Conservation (phyloP, 2,329 filamentous ascomycete species). For the Cylindrodendrum hubeiense region DNA sequence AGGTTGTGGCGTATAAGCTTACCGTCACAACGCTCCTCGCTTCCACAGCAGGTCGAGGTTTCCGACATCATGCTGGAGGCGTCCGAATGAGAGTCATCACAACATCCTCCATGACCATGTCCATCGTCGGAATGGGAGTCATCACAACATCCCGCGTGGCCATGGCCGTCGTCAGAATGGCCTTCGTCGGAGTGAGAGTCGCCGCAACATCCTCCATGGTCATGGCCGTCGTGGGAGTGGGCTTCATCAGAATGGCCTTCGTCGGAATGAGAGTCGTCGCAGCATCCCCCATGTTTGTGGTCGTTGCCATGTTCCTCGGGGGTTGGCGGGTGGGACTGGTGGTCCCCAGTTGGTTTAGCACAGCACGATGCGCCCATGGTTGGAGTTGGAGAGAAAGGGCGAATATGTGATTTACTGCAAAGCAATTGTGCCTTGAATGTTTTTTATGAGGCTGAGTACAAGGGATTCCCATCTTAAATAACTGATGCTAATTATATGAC, state of each 20-base stretch:
- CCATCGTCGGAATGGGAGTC: background rate
- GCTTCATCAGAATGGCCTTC: background rate
- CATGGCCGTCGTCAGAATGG: background rate
- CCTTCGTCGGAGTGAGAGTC: background rate
- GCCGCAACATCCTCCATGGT: background rate
- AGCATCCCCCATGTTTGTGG: background rate
- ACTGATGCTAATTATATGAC: background rate
- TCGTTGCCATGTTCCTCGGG: background rate
- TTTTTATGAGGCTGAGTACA: background rate
- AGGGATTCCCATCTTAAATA: background rate
- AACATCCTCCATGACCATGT: background rate
- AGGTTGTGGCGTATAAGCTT: background rate
- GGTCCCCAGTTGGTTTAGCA: background rate
- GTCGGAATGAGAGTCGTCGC: background rate
- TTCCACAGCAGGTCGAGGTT: background rate
- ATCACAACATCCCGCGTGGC: background rate
- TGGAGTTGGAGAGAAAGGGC: background rate
- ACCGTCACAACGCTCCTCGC: background rate
- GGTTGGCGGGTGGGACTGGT: background rate
- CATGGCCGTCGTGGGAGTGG: background rate
- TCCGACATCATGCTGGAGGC: background rate
- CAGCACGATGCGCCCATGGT: slow-evolving; percentile 2
- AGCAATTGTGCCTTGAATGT: background rate
- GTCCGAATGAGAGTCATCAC: background rate
- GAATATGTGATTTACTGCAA: background rate